Conservation (phyloP, 257 asterid species). For the Solanum lignicaule region DNA sequence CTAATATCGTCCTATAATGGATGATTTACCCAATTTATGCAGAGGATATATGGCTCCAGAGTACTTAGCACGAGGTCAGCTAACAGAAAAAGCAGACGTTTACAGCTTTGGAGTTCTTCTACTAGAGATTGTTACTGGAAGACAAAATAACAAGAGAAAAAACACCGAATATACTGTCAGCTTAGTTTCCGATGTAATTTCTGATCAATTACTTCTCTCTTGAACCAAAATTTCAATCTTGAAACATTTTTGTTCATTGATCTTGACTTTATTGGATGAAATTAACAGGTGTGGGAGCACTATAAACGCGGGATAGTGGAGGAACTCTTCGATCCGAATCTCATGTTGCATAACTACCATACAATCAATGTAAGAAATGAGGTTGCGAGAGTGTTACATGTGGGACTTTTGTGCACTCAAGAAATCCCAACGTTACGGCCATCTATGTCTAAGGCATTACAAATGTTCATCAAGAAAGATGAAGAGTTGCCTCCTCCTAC, state of each 20-base stretch:
- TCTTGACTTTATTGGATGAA: neutral
- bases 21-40: too few relatives aligned
- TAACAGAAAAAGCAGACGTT: too few relatives aligned
- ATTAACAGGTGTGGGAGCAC: slow-evolving; percentile 27
- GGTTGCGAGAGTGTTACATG: slow-evolving; percentile 1
- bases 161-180: too few relatives aligned
- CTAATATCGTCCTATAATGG: neutral
- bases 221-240: neutral
- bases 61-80: too few relatives aligned
- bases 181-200: too few relatives aligned
- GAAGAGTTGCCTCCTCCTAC: slow-evolving; percentile 10
- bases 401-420: slow-evolving; percentile 14
- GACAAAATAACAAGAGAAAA: too few relatives aligned
- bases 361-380: neutral
- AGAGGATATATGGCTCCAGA: too few relatives aligned
- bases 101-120: too few relatives aligned
- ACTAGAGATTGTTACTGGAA: too few relatives aligned
- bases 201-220: too few relatives aligned
- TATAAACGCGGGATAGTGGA: slow-evolving; percentile 16
- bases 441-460: slow-evolving; percentile 9
- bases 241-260: too few relatives aligned
- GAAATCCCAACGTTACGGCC: slow-evolving; percentile 1
- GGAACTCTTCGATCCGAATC: slow-evolving; percentile 28
- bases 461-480: slow-evolving; percentile 4
- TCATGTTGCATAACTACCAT: slow-evolving; percentile 20